Conservation (phyloP, 495 filamentous ascomycete species). For the Trichoderma erinaceum region DNA sequence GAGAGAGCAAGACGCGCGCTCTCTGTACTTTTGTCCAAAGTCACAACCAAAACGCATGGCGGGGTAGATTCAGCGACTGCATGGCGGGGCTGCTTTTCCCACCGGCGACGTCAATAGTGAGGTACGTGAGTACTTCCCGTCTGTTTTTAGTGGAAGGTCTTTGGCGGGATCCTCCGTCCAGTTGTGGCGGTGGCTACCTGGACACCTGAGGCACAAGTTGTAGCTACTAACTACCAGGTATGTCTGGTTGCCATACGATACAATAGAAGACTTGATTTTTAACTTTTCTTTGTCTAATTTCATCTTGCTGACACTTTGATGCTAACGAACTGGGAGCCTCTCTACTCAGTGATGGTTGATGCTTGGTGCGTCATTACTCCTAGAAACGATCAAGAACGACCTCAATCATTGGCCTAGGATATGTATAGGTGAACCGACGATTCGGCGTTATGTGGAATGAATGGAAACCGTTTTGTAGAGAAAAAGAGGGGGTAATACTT, state of each 20-base stretch:
- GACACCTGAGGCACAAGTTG: neutral
- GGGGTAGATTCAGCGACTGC: constrained; percentile 19
- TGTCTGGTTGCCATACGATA: neutral
- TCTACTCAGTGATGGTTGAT: neutral
- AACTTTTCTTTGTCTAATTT: neutral
- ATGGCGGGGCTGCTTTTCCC: constrained; percentile 17
- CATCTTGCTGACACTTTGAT: neutral
- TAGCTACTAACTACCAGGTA: too few species aligned
- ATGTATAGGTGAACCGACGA: too few species aligned
- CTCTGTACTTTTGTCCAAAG: constrained; percentile 1
- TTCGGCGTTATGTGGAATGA: too few species aligned
- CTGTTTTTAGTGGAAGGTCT: neutral
- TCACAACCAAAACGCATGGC: constrained; percentile 12
- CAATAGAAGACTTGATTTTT: neutral
- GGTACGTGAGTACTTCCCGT: constrained; percentile 14
- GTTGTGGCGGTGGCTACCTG: neutral
- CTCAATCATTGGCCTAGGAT: too few species aligned
- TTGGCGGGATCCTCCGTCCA: neutral
- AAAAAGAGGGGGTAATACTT: too few species aligned
- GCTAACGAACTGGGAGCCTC: neutral
- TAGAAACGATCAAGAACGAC: too few species aligned
- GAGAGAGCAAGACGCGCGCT: constrained; percentile 16
- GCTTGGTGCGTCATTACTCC: neutral
- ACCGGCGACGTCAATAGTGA: constrained; percentile 18
- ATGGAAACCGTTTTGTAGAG: too few species aligned